Base-by-base conservation (phyloP, 2,329 filamentous ascomycete species). In the Colletotrichum sansevieriae region DNA sequence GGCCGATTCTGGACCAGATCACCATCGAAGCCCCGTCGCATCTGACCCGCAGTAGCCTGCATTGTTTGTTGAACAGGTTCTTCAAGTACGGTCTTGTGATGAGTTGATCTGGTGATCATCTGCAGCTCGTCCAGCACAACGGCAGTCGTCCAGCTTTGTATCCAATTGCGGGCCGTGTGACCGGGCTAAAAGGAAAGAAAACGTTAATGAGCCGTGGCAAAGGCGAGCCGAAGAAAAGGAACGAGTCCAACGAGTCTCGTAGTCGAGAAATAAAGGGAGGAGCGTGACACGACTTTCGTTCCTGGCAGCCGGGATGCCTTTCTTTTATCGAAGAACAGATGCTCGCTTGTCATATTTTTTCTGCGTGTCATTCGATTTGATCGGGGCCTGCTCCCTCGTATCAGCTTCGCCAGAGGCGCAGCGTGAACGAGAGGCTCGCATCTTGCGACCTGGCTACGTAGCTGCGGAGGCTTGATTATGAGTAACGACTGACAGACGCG, bases 1-100 rank as follows among this genome's bases (percentile, higher is more conserved):
- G n/a, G 35, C 3, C 51, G 39, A 15, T 59, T 68, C 65, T 58
- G 35, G 57, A 20, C 52, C 46, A 25, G 44, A 33, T 22, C 51
- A 20, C 37, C 49, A 33, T 18, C 22, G 18, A 22, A 11, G 9
- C 33, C 25, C 10, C 37, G 25, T 22, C n/a, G 46, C 11, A 25
- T 20, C 37, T n/a, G 29, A 43, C 20, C 15, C 18, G 13, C 22
- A 8, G 29, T 25, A 20, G n/a, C 20, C 20, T 51, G 57, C 57
- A 18, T 13, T 51, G 18, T 12, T 20, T 15, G n/a, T 29, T 20
- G 22, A 33, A n/a, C 15, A 22, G 13, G 33, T 11, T 25, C 4
- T 13, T 47, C n/a, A 41, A 7, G 7, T 49, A 9, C 18, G 44
- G 25, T 29, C 29, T 63, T 35, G 18, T 9, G 25, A 18, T 25